Conservation (phyloP, 208 protist species). For the Trypanosoma rangeli region DNA sequence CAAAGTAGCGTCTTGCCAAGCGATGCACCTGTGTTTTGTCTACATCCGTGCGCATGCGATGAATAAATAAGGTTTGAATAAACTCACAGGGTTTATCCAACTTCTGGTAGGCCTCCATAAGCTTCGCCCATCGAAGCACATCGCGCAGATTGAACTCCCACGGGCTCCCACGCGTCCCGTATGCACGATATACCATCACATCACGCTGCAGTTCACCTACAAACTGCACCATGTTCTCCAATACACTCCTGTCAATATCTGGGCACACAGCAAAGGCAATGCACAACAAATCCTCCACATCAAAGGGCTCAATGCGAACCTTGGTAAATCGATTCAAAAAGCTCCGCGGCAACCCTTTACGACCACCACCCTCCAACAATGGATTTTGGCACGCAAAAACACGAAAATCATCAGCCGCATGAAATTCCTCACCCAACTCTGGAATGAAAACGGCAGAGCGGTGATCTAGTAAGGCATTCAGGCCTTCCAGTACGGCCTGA, state of each 20-base stretch:
- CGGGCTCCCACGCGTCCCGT: constrained; percentile 92
- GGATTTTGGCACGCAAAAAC: constrained; percentile 99
- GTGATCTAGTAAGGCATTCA: constrained; percentile 99
- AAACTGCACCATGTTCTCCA: constrained; percentile 95
- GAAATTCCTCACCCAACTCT: constrained; percentile 89
- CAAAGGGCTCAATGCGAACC: constrained; percentile 94
- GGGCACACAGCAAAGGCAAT: constrained; percentile 85
- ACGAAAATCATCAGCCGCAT: constrained; percentile 91
- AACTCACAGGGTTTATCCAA: constrained; percentile 52
- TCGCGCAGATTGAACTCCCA: constrained; percentile 99
- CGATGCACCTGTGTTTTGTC: constrained; percentile 48
- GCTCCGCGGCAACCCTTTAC: constrained; percentile 99
- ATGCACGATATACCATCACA: constrained; percentile 84
- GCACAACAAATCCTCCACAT: constrained; percentile 79
- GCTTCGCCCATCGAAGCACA: constrained; percentile 97
- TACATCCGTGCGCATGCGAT: constrained; percentile 84
- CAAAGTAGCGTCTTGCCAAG: constrained; percentile 55
- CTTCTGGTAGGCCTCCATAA: constrained; percentile 76
- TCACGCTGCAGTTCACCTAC: constrained; percentile 89
- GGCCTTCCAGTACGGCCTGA: constrained; percentile 99
- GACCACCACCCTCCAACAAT: constrained; percentile 96
- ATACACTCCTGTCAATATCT: constrained; percentile 54
- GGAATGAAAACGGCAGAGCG: constrained; percentile 93
- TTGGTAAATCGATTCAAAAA: constrained; percentile 99
- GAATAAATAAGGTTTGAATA: constrained; percentile 83